Conservation (phyloP, 2,329 filamentous ascomycete genomes). For the Aspergillus glaucus region DNA sequence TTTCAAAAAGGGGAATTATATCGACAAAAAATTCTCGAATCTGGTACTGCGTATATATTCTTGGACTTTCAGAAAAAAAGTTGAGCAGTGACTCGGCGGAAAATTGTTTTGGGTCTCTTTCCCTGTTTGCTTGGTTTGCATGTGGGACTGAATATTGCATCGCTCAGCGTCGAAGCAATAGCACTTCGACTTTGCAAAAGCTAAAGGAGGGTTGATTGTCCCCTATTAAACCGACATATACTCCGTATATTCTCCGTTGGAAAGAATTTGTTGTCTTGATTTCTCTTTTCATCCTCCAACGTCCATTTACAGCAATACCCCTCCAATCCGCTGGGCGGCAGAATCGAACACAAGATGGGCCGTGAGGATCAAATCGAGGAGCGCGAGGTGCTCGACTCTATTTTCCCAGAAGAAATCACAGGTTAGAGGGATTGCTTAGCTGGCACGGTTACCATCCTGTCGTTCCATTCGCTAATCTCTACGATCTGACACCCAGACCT, state of each 20-base stretch:
- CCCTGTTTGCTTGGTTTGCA: slow-evolving; percentile 39
- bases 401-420: slow-evolving; percentile 96
- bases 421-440: slow-evolving; percentile 44
- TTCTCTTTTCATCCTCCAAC: background rate
- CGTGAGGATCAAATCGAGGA: slow-evolving; percentile 90
- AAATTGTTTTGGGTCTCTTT: slow-evolving; percentile 25
- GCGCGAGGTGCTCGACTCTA: slow-evolving; percentile 94
- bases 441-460: background rate
- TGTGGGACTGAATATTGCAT: slow-evolving; percentile 25
- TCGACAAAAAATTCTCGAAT: background rate
- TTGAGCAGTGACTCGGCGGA: slow-evolving; percentile 5
- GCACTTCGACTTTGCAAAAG: slow-evolving; percentile 3
- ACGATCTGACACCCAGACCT: slow-evolving; percentile 55
- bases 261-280: background rate
- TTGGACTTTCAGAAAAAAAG: slow-evolving; percentile 2
- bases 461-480: slow-evolving; percentile 9
- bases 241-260: background rate
- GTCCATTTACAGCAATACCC: slow-evolving; percentile 14
- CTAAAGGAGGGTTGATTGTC: background rate
- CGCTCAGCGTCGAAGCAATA: slow-evolving; percentile 8
- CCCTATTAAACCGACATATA: background rate
- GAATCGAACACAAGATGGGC: slow-evolving; percentile 36
- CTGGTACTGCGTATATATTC: background rate
- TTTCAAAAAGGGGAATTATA: background rate
- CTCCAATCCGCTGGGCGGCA: slow-evolving; percentile 23